These are phyloP conservation scores for Prosopis cineraria DNA, from an alignment of 306 rosid species.

Conservation along the genomic window DNA sequence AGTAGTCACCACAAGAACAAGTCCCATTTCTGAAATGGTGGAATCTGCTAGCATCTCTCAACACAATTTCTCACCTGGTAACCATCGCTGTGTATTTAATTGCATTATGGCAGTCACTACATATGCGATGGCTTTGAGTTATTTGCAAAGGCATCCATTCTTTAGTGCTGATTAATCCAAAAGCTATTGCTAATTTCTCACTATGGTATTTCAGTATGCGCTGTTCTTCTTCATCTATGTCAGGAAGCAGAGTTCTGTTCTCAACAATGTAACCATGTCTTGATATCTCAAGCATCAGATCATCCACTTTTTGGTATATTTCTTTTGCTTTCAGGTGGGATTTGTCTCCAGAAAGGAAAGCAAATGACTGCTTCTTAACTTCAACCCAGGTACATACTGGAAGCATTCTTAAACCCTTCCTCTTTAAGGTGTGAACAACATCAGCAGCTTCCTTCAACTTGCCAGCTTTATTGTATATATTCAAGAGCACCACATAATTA, in stretches of 20 bases:
- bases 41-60: conserved; percentile 82
- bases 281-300: conserved; percentile 65
- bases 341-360: conserved; percentile 68
- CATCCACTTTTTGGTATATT: conserved; percentile 60
- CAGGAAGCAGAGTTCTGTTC: conserved; percentile 63
- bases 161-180: conserved; percentile 66
- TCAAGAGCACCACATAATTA: conserved; percentile 74
- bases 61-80: conserved; percentile 69
- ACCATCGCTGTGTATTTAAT: conserved; percentile 75
- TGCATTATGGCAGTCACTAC: conserved; percentile 72
- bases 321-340: conserved; percentile 50
- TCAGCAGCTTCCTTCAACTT: conserved; percentile 79
- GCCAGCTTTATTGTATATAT: conserved; percentile 65
- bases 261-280: conserved; percentile 55
- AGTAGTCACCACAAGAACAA: conserved; percentile 90
- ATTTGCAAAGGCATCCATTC: conserved; percentile 67
- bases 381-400: conserved; percentile 77
- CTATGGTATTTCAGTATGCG: conserved; percentile 58
- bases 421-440: conserved; percentile 71
- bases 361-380: conserved; percentile 55
- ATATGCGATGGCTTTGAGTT: conserved; percentile 76
- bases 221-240: conserved; percentile 75
- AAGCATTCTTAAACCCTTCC: conserved; percentile 80
- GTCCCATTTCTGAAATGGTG: conserved; percentile 85
- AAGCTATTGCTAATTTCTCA: conserved; percentile 85